A percentile compares a stretch with the other conserved stretches of the same genome.
phyloP scores from a whole-genome alignment of 2,329 filamentous ascomycete genomes.

The Chalaropsis thielavioides region DNA sequence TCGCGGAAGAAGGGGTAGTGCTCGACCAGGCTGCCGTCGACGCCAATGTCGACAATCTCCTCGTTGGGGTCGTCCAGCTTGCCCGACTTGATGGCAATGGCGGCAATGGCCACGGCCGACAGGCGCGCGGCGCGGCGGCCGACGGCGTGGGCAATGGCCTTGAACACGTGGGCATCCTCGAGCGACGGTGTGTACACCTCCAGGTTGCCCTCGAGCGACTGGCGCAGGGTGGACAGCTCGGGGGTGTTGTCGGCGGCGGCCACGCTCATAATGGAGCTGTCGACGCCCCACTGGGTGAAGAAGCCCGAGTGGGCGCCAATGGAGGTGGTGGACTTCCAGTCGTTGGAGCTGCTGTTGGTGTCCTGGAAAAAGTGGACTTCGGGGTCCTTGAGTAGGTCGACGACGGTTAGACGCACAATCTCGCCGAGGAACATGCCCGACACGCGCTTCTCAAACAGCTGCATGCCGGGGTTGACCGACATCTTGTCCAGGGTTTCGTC shows the following conservation, averaged over 20 bases:
- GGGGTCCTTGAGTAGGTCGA: slow-evolving; percentile 56
- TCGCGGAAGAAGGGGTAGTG: slow-evolving; percentile 89
- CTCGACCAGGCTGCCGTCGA: slow-evolving; percentile 87
- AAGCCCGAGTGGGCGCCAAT: slow-evolving; percentile 53
- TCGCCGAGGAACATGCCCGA: slow-evolving; percentile 98
- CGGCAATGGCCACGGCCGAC: slow-evolving; percentile 74
- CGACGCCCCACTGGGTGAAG: slow-evolving; percentile 72
- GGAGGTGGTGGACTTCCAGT: slow-evolving; percentile 52
- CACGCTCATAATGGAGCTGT: slow-evolving; percentile 78
- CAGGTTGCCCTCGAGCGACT: slow-evolving; percentile 63
- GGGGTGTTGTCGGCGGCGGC: slow-evolving; percentile 66
- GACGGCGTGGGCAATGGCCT: slow-evolving; percentile 66
- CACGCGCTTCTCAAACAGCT: slow-evolving; percentile 98
- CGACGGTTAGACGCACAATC: slow-evolving; percentile 64
- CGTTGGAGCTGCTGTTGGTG: slow-evolving; percentile 56
- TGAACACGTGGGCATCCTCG: slow-evolving; percentile 80
- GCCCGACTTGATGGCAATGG: slow-evolving; percentile 67
- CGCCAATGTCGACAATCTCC: slow-evolving; percentile 73
- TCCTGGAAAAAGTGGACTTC: slow-evolving; percentile 60
- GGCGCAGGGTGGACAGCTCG: slow-evolving; percentile 57
- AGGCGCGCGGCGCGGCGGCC: slow-evolving; percentile 79
- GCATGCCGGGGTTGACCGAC: slow-evolving; percentile 81
- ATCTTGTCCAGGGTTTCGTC: slow-evolving; percentile 64
- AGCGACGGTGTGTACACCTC: slow-evolving; percentile 60
- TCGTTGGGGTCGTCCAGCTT: slow-evolving; percentile 50